Evolutionary conservation across 2,329 filamentous ascomycete genomes (phyloP), one percentile per base, ranked within the genome.

Genomic region (Rhynchosporium agropyri): DNA sequence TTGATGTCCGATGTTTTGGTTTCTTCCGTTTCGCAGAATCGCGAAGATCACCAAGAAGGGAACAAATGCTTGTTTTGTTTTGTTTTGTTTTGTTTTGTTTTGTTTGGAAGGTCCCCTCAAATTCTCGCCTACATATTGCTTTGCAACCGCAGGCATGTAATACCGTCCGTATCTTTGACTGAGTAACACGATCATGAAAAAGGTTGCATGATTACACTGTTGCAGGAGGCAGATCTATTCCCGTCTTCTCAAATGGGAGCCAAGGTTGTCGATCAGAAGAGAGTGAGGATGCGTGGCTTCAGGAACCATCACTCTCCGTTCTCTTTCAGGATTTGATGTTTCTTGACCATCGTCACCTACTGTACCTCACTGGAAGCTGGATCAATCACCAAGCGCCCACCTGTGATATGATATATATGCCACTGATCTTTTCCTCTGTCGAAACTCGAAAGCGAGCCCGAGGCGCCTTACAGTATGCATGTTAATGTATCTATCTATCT

Each of bases 181-280:
- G 33, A 36, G 33, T 36, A 6, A 36, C 33, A 36, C 33, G 9
- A 36, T 36, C 9, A 5, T 6, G 5, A 10, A 1, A 36, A 6
- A 6, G 33, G 9, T 36, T 36, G 33, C 33, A 36, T 36, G 9
- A 36, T 36, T 5, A 36, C 6, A 36, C n/a, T n/a, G 42, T 45
- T 6, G 42, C n/a, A 38, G n/a, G 26, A 15, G 20, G 51, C 26
- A 54, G 51, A 54, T 54, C 51, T 54, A 54, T 54, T 53, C 50
- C 36, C 36, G 51, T 42, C 51, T 42, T 54, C 33, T 20, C 1
- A 20, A 54, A 42, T 5, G 13, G 20, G 36, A 12, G 7, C 29
- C 33, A 40, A 3, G n/a, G 6, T 38, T 40, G 50, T 40, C 51
- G 36, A 42, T 54, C 51, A 28, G 7, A 13, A 28, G 51, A 15